Evolutionary conservation across 2,329 filamentous ascomycete genomes (phyloP).

Genomic region (Aspergillus carbonarius): DNA sequence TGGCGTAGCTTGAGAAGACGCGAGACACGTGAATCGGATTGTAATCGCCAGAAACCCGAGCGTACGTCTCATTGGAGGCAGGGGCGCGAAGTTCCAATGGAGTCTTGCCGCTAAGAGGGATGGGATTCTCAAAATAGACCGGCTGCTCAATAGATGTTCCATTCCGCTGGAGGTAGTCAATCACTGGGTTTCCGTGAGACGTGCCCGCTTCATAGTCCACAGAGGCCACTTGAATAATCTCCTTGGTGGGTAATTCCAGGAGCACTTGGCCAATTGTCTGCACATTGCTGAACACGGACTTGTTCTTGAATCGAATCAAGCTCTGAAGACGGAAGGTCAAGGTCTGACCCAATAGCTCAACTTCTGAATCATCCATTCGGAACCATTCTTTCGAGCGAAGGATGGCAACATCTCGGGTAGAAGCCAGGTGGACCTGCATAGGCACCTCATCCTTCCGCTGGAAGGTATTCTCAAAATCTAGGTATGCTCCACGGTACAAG

Average conservation of each 20-base stretch:
- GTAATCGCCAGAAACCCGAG: conserved; percentile 95
- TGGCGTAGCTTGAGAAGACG: conserved; percentile 93
- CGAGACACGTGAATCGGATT: conserved; percentile 98
- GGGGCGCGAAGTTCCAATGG: conserved; percentile 86
- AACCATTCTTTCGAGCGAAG: conserved; percentile 98
- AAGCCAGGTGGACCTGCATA: conserved; percentile 85
- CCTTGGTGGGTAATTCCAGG: conserved; percentile 92
- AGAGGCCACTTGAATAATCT: conserved; percentile 94
- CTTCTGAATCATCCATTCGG: conserved; percentile 76
- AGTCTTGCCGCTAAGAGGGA: conserved; percentile 89
- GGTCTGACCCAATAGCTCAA: conserved; percentile 88
- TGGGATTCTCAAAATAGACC: conserved; percentile 94
- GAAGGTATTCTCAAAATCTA: conserved; percentile 97
- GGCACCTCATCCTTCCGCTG: conserved; percentile 95
- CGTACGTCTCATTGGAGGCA: conserved; percentile 96
- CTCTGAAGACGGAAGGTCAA: conserved; percentile 94
- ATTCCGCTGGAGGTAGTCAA: conserved; percentile 91
- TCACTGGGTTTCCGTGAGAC: conserved; percentile 93
- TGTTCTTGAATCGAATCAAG: conserved; percentile 91
- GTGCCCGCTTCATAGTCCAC: conserved; percentile 90
- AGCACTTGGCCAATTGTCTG: conserved; percentile 91
- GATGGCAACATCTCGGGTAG: conserved; percentile 88
- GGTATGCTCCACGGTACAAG: conserved; percentile 89
- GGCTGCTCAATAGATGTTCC: conserved; percentile 93
- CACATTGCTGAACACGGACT: conserved; percentile 84